Conservation (phyloP, 768 basidiomycete species). For the Kondoa subrosea region DNA sequence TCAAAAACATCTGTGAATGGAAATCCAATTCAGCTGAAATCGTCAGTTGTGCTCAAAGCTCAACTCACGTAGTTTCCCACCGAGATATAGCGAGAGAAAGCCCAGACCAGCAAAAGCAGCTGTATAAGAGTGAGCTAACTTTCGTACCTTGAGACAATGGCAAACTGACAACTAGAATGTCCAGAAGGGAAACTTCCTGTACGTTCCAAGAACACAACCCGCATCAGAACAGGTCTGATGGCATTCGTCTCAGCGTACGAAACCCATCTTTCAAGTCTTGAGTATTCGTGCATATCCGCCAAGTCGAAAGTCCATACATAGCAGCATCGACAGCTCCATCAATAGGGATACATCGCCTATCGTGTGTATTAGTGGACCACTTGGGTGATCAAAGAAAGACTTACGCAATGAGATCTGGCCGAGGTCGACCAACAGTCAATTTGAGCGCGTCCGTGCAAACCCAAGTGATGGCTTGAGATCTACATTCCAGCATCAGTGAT, state of each 20-base stretch:
- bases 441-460: constrained; percentile 20
- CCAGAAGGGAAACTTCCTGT: constrained; percentile 89
- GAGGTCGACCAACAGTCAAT: constrained; percentile 59
- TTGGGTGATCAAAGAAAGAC: too few relatives aligned
- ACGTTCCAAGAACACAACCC: too few relatives aligned
- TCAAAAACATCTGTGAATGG: constrained; percentile 64
- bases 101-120: constrained; percentile 57
- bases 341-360: constrained; percentile 54
- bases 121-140: constrained; percentile 1
- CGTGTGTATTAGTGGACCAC: too few relatives aligned
- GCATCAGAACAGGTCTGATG: too few relatives aligned
- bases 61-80: constrained; percentile 55
- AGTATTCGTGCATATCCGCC: constrained; percentile 56
- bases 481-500: constrained; percentile 31
- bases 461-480: constrained; percentile 31
- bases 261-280: constrained; percentile 60
- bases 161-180: constrained; percentile 61
- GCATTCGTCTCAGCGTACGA: too few relatives aligned
- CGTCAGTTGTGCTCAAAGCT: neutral
- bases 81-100: constrained; percentile 71
- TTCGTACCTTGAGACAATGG: constrained; percentile 5
- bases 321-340: constrained; percentile 47
- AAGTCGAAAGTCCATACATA: constrained; percentile 53
- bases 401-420: constrained; percentile 53
- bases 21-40: neutral